phyloP scores from a whole-genome alignment of 495 filamentous ascomycete species.

The Penicillium subrubescens region DNA sequence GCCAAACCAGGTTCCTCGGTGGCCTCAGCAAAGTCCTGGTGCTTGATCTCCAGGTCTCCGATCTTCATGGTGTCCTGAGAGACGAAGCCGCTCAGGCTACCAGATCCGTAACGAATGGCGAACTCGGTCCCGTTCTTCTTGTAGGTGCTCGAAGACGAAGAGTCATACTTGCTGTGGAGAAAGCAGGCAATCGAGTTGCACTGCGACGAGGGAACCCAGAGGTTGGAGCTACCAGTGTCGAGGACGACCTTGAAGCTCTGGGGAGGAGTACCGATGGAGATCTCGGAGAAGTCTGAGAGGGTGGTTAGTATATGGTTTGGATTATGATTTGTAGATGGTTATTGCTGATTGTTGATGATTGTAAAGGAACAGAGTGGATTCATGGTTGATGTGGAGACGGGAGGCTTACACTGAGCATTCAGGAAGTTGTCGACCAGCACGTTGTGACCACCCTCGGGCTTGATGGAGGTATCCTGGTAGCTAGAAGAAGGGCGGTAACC shows the following conservation, averaged over 20 bases:
- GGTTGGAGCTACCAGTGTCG: constrained; percentile 97
- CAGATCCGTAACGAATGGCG: constrained; percentile 95
- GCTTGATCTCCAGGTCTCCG: constrained; percentile 82
- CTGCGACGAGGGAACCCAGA: constrained; percentile 92
- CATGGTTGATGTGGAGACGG: constrained; percentile 6
- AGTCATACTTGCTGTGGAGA: constrained; percentile 95
- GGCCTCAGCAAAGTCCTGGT: constrained; percentile 94
- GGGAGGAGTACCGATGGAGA: constrained; percentile 86
- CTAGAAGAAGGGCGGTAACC: constrained; percentile 74
- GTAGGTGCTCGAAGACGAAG: constrained; percentile 85
- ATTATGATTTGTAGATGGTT: not conserved
- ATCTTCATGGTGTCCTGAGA: constrained; percentile 85
- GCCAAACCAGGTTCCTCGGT: constrained; percentile 92
- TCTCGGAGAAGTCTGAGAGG: constrained; percentile 88
- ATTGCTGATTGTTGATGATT: not conserved
- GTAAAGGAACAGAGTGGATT: not conserved
- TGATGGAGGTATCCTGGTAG: constrained; percentile 74
- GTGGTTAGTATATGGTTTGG: constrained; percentile 23
- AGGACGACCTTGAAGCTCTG: constrained; percentile 98
- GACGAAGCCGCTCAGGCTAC: constrained; percentile 90
- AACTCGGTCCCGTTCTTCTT: constrained; percentile 90
- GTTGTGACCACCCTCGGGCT: constrained; percentile 68
- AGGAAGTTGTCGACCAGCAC: constrained; percentile 96
- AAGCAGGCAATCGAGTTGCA: constrained; percentile 98
- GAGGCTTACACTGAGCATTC: constrained; percentile 90